Base-by-base conservation (phyloP, 139 green algal species). In the Raphidocelis subcapitata region DNA sequence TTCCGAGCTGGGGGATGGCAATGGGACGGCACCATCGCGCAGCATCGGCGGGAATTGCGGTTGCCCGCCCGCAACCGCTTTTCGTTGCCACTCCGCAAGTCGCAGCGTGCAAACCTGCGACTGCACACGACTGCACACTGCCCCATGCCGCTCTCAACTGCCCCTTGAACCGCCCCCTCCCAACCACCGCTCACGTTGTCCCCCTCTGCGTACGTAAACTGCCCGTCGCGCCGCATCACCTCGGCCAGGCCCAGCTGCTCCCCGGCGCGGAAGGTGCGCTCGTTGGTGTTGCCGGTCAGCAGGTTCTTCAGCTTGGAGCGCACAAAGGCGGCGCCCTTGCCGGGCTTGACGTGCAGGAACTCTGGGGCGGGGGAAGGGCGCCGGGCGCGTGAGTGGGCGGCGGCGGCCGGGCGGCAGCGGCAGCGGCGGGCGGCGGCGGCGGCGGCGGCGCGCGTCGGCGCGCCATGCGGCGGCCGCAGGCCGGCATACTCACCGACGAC, bases 301-400 rank as follows among this genome's bases (percentile, higher is more conserved):
- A 91, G 95, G 85, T 99, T 98, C 73, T 95, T 97, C 0, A 99
- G 84, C 89, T 99, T 99, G 29, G 93, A 90, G 47, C 96, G 89
- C 61, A 99, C 95, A 79, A 99, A 99, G 3, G 96, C 95, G 12
- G 92, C 82, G 15, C 96, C 96, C 79, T 99, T 99, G 52, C 96
- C 96, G 37, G 96, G 96, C 89, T 99, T 99, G 1, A 99, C 95
- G 79, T 99, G 96, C 68, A 98, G 77, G 79, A 98, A 98, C 79
- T 99, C 96, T 90, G 81, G 71, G 62, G 20, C 5, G 21, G 67
- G 2, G 46, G 8, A 31, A 20, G n/a, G 32, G 37, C 2, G 0
- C 29, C n/a, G 65, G 28, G 12, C 70, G 33, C 51, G 5, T 67
- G 4, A 46, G 20, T 72, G 10, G n/a, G 26, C 26, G 16, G 16